Percentiles rank a stretch among this genome's conserved stretches.
These are phyloP conservation scores for Kluyveromyces sp. DNA, from an alignment of 1,139 yeast species.

Conservation along the genomic window DNA sequence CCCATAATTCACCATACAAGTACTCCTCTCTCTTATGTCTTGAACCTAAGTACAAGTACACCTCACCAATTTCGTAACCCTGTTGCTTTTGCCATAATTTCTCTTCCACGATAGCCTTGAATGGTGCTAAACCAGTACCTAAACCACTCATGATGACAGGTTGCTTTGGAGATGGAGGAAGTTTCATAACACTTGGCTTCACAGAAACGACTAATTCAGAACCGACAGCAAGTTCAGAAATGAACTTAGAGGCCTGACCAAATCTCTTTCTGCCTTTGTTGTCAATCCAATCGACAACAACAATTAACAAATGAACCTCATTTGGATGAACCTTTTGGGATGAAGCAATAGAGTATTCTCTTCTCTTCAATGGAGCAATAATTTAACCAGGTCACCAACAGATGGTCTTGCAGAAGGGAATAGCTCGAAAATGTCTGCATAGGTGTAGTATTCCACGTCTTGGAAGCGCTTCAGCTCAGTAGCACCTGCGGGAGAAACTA, in stretches of 20 bases:
- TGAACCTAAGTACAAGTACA: slow-evolving; percentile 84
- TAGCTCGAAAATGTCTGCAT: slow-evolving; percentile 73
- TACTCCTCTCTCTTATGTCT: slow-evolving; percentile 95
- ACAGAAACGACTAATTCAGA: slow-evolving; percentile 88
- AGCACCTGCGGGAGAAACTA: slow-evolving; percentile 78
- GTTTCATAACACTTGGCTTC: slow-evolving; percentile 94
- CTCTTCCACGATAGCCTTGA: slow-evolving; percentile 95
- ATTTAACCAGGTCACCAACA: slow-evolving; percentile 62
- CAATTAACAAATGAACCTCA: slow-evolving; percentile 85
- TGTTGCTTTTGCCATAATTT: slow-evolving; percentile 88
- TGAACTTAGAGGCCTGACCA: slow-evolving; percentile 91
- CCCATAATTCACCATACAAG: slow-evolving; percentile 95
- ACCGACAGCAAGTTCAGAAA: slow-evolving; percentile 73
- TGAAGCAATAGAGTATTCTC: slow-evolving; percentile 98
- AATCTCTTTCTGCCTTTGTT: slow-evolving; percentile 76
- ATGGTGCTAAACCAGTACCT: slow-evolving; percentile 98
- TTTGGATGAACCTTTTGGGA: slow-evolving; percentile 89
- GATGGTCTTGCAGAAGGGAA: slow-evolving; percentile 79
- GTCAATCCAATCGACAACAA: slow-evolving; percentile 95
- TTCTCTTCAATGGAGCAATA: slow-evolving; percentile 84
- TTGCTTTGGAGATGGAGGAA: slow-evolving; percentile 78
- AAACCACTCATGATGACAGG: slow-evolving; percentile 96
- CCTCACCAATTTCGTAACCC: slow-evolving; percentile 84
- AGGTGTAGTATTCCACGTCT: slow-evolving; percentile 75
- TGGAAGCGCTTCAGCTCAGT: slow-evolving; percentile 77